Evolutionary conservation across 192 early-diverging fungal species (phyloP), one percentile per base, ranked within the genome.

Genomic region (Entomortierella chlamydospora): DNA sequence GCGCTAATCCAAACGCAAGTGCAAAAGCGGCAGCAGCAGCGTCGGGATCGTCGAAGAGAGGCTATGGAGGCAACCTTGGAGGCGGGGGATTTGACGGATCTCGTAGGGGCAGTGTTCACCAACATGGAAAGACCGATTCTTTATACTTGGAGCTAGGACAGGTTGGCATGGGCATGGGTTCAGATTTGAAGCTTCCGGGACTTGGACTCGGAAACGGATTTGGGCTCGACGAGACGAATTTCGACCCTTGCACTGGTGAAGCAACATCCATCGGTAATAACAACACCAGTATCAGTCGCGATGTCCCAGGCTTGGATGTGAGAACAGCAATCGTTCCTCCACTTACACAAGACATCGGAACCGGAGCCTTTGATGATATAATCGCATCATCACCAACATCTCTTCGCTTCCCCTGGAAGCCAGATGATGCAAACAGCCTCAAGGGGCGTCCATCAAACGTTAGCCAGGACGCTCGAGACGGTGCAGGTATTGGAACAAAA

Each of bases 61-160:
- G 31, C 23, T 45, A 64, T 20, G 28, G 37, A 39, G 57, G 42
- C 18, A 42, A 64, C 17, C 4, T 29, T 23, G 52, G 52, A 15
- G 56, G 29, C 2, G 50, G 49, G n/a, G n/a, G n/a, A n/a, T n/a
- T n/a, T 10, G 25, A 58, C 60, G 47, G 33, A 11, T 72, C 70
- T 20, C 68, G 68, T 29, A 29, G 37, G 10, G 50, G 59, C 26
- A 70, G 59, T 23, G 31, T 70, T 9, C 9, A 54, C 6, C 25
- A 54, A 22, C 17, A 41, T 42, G 61, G 51, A 23, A 72, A 72
- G 39, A 73, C 45, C 1, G 63, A 65, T 22, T 58, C 34, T 30
- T 33, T 56, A 0, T 65, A 73, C n/a, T n/a, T 66, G 55, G 72
- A 73, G 15, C 37, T 66, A 1, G 72, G 57, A 0, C 72, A 66